Evolutionary conservation across 345 rosid species (phyloP), one percentile per base, ranked within the genome.

Genomic region (Carallia pectinifolia): DNA sequence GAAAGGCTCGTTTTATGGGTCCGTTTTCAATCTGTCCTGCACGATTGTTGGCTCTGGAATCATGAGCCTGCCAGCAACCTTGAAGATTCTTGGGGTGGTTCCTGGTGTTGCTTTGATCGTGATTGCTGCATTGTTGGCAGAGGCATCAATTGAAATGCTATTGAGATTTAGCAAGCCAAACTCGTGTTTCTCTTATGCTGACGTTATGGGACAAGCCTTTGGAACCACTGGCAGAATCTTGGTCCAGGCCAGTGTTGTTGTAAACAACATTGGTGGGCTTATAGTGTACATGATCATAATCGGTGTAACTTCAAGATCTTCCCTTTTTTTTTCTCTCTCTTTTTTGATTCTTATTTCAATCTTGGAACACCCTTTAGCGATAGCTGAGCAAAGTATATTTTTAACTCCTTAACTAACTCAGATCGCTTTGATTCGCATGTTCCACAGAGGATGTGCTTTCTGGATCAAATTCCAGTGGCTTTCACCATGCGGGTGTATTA

Each of bases 131-230:
- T 59, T 29, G 15, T 27, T 59, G 16, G 62, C 62, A 31, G 62
- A 1, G 38, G 59, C 31, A 54, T 54, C 31, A 2, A 54, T 54
- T 54, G 58, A 54, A n/a, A 7, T 19, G 31, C 59, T 31, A 13
- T 13, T 59, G 31, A 33, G 62, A 6, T 59, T 59, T 59, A 59
- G 62, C 39, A 59, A 59, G 58, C 62, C 62, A 59, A 19, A 38
- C 38, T 59, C 39, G 5, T 59, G 38, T 5, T 15, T 59, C n/a
- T 58, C 62, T 58, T 58, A 58, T 29, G 62, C 33, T 1, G 31
- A 58, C 2, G 33, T 58, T 29, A 29, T 29, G 37, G 6, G 16
- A 17, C 34, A 58, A 10, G 62, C 62, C 15, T 58, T 58, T 58
- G 62, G 37, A 58, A 58, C 31, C 31, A 58, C 0, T 7, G 62